These are phyloP conservation scores for Eucalyptus polyanthemos DNA, from an alignment of 345 rosid species.

Conservation along the genomic window DNA sequence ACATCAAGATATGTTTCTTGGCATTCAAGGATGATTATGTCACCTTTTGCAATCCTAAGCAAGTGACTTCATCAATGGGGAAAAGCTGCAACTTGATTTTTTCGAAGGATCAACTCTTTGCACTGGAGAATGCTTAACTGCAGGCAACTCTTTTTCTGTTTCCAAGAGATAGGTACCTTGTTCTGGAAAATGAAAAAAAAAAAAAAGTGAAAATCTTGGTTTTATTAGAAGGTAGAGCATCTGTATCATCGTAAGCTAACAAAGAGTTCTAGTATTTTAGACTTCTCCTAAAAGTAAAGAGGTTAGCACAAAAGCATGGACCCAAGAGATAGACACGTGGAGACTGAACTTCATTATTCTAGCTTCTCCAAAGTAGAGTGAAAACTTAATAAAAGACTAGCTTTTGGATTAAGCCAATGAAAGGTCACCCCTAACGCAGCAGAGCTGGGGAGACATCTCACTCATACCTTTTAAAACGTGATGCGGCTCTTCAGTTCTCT, in stretches of 20 bases:
- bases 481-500: background rate
- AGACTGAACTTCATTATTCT: background rate
- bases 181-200: background rate
- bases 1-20: background rate
- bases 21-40: background rate
- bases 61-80: constrained; percentile 60
- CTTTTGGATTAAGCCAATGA: background rate
- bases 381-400: background rate
- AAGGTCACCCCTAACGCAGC: background rate
- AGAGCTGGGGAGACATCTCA: background rate
- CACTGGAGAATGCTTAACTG: constrained; percentile 5
- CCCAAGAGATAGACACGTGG: background rate
- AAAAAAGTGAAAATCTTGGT: background rate
- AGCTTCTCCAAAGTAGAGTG: background rate
- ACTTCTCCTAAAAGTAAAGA: background rate
- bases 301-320: background rate
- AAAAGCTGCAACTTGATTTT: constrained; percentile 88
- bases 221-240: background rate
- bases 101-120: constrained; percentile 10
- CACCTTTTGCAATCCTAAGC: constrained; percentile 64
- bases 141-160: background rate
- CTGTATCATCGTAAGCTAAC: background rate
- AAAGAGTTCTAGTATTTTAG: background rate
- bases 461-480: background rate
- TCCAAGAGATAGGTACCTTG: background rate